Base-by-base conservation (phyloP, 805 yeast genomes). In the Candida yuanshanica region DNA sequence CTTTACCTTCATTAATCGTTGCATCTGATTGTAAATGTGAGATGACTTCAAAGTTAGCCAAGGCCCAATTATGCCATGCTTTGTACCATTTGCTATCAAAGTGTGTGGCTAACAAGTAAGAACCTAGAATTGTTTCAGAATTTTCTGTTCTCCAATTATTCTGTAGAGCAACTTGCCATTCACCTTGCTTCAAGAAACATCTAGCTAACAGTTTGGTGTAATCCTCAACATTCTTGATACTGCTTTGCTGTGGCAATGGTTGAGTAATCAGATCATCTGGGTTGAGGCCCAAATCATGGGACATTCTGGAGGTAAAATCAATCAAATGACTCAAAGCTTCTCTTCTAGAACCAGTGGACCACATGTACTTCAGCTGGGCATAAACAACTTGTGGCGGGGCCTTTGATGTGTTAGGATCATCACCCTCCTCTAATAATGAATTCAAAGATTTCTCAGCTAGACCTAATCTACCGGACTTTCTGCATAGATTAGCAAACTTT, bases 51-150 rank as follows among this genome's bases (percentile, higher is more conserved):
- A 90, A 93, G 62, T 95, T 93, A 1, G 98, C 97, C 56, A 95
- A 69, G 0, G 99, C 99, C 99, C 99, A 93, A 57, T 89, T 91
- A 60, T 93, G 99, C 99, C 99, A 95, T 14, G 98, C 99, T 58
- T 95, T 93, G 56, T 93, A 93, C 96, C 99, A 93, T 20, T 77
- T 75, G 26, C 77, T 72, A 59, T 93, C 97, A 62, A 93, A 91
- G 59, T 90, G 96, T 0, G 99, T 91, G 0, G 99, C 98, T 48
- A 93, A 69, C 41, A 93, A 66, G 59, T 87, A 93, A 0, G 97
- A 89, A 11, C 97, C 96, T 44, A 93, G 66, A 49, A 93, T 88
- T 2, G 90, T 83, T 34, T 88, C 90, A 1, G 90, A 80, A 27
- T 75, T 77, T 46, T 81, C 84, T 9, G 79, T 72, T 45, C 86